Base-by-base conservation (phyloP, 1,139 yeast genomes). In the Kodamaea alishanica region DNA sequence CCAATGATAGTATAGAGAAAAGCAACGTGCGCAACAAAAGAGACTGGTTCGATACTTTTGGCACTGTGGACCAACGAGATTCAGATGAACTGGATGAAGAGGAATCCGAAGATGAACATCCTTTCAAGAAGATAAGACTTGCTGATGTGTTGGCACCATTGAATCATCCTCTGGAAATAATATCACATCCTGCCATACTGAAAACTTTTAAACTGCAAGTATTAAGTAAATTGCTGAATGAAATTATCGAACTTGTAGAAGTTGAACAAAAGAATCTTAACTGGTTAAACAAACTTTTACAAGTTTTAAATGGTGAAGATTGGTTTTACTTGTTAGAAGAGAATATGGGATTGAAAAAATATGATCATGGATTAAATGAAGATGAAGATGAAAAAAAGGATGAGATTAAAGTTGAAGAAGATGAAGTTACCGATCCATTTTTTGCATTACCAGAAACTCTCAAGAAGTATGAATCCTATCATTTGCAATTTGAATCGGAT, bases 251-350 rank as follows among this genome's bases (percentile, higher is more conserved):
- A 40, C 67, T 83, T 44, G 84, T 92, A 39, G 90, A 85, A 54
- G 75, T 77, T 33, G 97, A 90, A 55, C 96, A 88, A 54, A 71
- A 74, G 28, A 83, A 81, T 32, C 83, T 86, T 20, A 79, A 82
- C 43, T 77, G 81, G 60, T 69, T 89, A 43, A 77, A 84, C 37
- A 78, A 79, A 50, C 66, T 90, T 35, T 72, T 90, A 61, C 87
- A 84, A 46, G 81, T 85, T 1, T 79, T 90, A 54, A 70, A 89
- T 39, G 96, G 97, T 8, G 97, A 90, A 54, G 92, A 87, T 58
- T 86, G 95, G 55, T 73, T 71, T 37, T 79, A 79, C 46, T 62
- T 83, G 30, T 67, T 81, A 30, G 89, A 77, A 42, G 79, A 77
- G 28, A 77, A 78, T 41, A 60, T 89, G 58, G 78, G 80, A 24